Conservation (phyloP, 2,329 filamentous ascomycete genomes). For the Tolypocladium guangdongense region DNA sequence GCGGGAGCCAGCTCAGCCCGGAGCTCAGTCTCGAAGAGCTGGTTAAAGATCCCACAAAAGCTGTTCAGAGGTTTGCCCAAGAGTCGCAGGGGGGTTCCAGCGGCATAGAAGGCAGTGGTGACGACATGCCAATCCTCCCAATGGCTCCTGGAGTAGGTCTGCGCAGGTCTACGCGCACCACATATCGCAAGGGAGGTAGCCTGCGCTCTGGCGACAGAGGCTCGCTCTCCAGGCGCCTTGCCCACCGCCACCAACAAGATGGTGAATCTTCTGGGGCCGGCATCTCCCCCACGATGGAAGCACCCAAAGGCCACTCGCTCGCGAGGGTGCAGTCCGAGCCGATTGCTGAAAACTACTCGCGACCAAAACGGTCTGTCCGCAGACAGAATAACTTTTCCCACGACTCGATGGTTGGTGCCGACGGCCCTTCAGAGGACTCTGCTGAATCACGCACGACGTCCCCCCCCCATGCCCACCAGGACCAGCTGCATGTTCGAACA, state of each 20-base stretch:
- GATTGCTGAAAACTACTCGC: slow-evolving; percentile 49
- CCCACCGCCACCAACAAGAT: slow-evolving; percentile 46
- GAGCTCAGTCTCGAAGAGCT: slow-evolving; percentile 70
- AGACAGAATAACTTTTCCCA: slow-evolving; percentile 35
- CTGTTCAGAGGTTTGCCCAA: slow-evolving; percentile 58
- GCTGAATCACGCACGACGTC: slow-evolving; percentile 10
- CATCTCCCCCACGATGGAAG: slow-evolving; percentile 27
- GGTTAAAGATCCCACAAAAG: slow-evolving; percentile 65
- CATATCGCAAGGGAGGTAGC: slow-evolving; percentile 78
- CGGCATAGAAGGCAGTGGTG: slow-evolving; percentile 32
- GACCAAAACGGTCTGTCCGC: slow-evolving; percentile 37
- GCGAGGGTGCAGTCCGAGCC: slow-evolving; percentile 62
- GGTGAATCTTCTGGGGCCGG: slow-evolving; percentile 29
- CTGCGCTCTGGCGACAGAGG: slow-evolving; percentile 66
- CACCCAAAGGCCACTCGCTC: slow-evolving; percentile 40
- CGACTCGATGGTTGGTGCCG: slow-evolving; percentile 38
- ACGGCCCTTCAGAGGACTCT: slow-evolving; percentile 22
- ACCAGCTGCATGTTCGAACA: slow-evolving; percentile 22
- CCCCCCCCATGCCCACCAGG: slow-evolving; percentile 13
- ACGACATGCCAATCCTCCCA: slow-evolving; percentile 81
- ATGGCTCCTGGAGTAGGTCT: slow-evolving; percentile 67
- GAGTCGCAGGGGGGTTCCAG: slow-evolving; percentile 36
- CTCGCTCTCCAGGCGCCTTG: slow-evolving; percentile 63
- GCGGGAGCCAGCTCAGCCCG: slow-evolving; percentile 34
- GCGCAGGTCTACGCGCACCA: slow-evolving; percentile 82